Evolutionary conservation across 2,329 filamentous ascomycete genomes (phyloP), one percentile per base, ranked within the genome.

Genomic region (Pestalotiopsis sp.): DNA sequence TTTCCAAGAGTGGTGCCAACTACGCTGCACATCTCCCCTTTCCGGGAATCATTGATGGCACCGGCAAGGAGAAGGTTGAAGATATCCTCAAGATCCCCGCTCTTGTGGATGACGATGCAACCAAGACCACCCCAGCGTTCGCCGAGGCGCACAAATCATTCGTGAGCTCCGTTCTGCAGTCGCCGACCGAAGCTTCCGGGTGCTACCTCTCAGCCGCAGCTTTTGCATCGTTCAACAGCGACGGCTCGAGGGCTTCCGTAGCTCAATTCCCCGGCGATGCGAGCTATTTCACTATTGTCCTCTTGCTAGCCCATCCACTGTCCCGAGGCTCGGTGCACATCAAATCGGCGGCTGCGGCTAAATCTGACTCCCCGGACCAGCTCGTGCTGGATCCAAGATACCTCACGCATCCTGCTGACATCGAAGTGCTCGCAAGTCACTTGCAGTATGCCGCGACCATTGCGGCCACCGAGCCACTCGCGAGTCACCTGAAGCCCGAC

Each of bases 1-100:
- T 75, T 11, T 64, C 71, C 7, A 70, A 68, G 13, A 71, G 71
- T 59, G 71, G 72, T 17, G 66, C 70, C 13, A 70, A 69, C 7
- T 48, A 67, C 10, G 70, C 70, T 3, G 73, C 73, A 11, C 70
- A 73, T 35, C 69, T 76, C 4, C 70, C 74, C 13, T 67, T 74
- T 4, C 72, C 71, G 13, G 70, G 65, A 17, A 60, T 68, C 26
- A 14, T 70, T 26, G 65, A 24, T 4, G 24, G 48, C 13, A 76
- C 73, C 66, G 72, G 70, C 65, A 79, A 78, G 66, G 75, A 76
- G 62, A 78, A 79, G 71, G 77, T 78, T 59, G 55, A 57, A 6
- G 24, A 17, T 4, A 57, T 57, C 24, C 55, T 57, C 7, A 22
- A 57, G 2, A 26, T 57, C 4, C 55, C 55, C 20, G 20, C 20